A percentile compares a stretch with the other conserved stretches of the same genome.
Evolutionary conservation across 148 eudicot genomes (phyloP).

Genomic region (Oxyria digyna): DNA sequence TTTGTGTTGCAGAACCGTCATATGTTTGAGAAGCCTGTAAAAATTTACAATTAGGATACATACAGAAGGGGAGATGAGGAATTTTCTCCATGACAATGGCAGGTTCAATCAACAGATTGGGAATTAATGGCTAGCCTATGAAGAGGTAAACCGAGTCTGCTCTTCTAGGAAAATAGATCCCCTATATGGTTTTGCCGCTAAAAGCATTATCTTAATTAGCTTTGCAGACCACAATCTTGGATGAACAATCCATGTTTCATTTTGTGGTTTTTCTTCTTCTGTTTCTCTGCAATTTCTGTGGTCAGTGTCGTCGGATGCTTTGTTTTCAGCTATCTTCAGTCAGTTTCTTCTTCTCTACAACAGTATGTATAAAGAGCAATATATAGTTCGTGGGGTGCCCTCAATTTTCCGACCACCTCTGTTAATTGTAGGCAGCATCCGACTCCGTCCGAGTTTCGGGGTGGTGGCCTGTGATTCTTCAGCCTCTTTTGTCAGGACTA

Average conservation of each 20-base stretch:
- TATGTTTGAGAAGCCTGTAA: slow-evolving; percentile 10
- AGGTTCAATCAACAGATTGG: neutral
- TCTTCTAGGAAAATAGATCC: neutral
- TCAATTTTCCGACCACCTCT: neutral
- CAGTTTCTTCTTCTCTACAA: neutral
- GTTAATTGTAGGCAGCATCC: neutral
- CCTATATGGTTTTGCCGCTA: neutral
- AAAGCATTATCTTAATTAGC: neutral
- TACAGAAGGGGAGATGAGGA: neutral
- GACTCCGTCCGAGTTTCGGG: neutral
- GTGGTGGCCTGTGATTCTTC: slow-evolving; percentile 3
- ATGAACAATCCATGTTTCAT: neutral
- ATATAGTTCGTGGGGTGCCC: slow-evolving; percentile 1
- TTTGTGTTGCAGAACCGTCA: slow-evolving; percentile 9
- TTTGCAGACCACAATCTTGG: neutral
- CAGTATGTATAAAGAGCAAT: neutral
- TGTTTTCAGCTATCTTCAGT: neutral
- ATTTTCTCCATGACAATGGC: neutral
- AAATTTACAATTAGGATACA: slow-evolving; percentile 11
- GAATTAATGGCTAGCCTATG: neutral
- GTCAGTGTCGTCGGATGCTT: neutral
- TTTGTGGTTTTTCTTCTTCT: neutral
- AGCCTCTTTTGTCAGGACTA: neutral
- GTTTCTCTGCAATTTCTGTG: neutral
- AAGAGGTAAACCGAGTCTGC: neutral